Evolutionary conservation across 768 basidiomycete species (phyloP), one percentile per base, ranked within the genome.

Genomic region (Naganishia kalamii): DNA sequence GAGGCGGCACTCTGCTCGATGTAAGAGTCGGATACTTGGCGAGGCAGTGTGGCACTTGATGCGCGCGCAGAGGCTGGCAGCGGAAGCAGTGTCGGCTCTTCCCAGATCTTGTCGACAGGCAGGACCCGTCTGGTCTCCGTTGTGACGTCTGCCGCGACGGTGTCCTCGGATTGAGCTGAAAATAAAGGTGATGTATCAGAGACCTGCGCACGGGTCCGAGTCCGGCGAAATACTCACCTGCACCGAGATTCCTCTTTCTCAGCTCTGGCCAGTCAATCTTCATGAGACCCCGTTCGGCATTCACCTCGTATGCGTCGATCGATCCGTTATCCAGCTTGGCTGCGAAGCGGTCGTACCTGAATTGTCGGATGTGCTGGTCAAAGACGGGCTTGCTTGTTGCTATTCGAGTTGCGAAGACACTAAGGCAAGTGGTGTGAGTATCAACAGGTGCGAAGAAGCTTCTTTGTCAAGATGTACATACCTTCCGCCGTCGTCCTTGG

Each of bases 391-490:
- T 50, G 23, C 66, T 66, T 3, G 75, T 76, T 11, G 71, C 64
- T 49, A 76, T 50, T 19, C 75, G 66, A 19, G 70, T 70, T 12
- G 72, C 74, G 57, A 76, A 76, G 10, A 71, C 63, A 60, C 72
- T 61, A 29, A 32, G 10, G 13, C 11, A 32, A 25, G 30, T 27
- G 19, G 19, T 7, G 51, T 52, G 21, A 52, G 51, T 32, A 6
- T 33, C 4, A 21, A n/a, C 27, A 2, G 13, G 32, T n/a, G 17
- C 2, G 3, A 23, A 17, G 44, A 30, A 23, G 30, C 4, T 15
- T 21, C 13, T 46, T 17, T 6, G 1, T 8, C 23, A 8, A 15
- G 12, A 3, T 12, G 13, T 7, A 37, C 65, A 37, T 23, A 62
- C 65, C 59, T 63, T 43, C 50, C 48, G 15, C 60, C 60, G 2